Conservation (phyloP, 106 monocot genomes). For the Triglochin maritima region DNA sequence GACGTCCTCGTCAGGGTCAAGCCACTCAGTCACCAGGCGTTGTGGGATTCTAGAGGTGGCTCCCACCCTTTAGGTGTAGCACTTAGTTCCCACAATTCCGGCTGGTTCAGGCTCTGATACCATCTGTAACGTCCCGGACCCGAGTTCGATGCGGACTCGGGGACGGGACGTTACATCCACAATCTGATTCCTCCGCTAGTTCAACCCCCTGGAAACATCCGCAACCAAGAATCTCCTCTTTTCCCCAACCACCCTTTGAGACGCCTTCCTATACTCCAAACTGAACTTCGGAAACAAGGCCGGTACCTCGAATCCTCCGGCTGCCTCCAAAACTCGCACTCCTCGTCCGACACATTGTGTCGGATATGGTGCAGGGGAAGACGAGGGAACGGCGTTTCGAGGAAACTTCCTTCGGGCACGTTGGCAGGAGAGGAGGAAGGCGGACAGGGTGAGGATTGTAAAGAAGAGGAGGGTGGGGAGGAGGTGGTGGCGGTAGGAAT, state of each 20-base stretch:
- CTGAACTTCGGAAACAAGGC: conserved; percentile 25
- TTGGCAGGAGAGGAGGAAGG: background rate
- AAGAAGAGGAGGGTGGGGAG: background rate
- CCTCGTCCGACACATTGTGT: conserved; percentile 1
- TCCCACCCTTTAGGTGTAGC: too few relatives aligned
- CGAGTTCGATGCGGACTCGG: conserved; percentile 31
- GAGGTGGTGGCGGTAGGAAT: background rate
- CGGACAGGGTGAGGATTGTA: background rate
- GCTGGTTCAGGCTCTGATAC: too few relatives aligned
- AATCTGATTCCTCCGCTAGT: conserved; percentile 42
- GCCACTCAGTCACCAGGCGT: too few relatives aligned
- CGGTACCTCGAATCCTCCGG: conserved; percentile 21
- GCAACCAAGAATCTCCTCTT: conserved; percentile 23
- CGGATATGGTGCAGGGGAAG: background rate
- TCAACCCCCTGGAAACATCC: conserved; percentile 25
- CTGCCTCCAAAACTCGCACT: conserved; percentile 31
- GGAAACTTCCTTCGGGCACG: background rate
- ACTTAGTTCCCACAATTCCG: too few relatives aligned
- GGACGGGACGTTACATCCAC: conserved; percentile 33
- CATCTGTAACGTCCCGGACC: too few relatives aligned
- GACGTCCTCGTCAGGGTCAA: too few relatives aligned
- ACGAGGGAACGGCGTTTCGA: background rate
- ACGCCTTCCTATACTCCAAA: conserved; percentile 13
- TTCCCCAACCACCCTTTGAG: conserved; percentile 6
- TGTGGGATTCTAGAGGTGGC: too few relatives aligned